Conservation (phyloP, 1,139 yeast genomes). For the Nadsonia commutata region DNA sequence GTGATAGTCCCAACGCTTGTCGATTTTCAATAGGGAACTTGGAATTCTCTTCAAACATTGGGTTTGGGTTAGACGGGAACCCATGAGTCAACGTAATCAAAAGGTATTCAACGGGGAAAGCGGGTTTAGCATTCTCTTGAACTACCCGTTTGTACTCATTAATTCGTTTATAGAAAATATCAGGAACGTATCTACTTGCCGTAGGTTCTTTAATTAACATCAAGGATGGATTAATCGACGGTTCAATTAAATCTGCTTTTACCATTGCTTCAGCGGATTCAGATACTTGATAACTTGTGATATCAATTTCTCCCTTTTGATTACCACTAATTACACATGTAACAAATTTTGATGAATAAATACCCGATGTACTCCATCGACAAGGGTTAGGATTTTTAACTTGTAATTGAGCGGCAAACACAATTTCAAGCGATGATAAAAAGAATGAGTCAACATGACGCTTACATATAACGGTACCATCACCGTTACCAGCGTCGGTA, state of each 20-base stretch:
- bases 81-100: conserved; percentile 86
- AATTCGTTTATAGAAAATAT: conserved; percentile 66
- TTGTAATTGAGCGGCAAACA: conserved; percentile 79
- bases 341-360: conserved; percentile 75
- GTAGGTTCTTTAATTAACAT: conserved; percentile 66
- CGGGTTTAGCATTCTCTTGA: conserved; percentile 82
- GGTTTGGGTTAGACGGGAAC: conserved; percentile 55
- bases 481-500: conserved; percentile 70
- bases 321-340: conserved; percentile 92
- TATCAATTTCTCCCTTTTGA: conserved; percentile 72
- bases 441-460: conserved; percentile 89
- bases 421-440: conserved; percentile 67
- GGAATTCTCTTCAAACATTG: conserved; percentile 27
- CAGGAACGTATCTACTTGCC: conserved; percentile 77
- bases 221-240: conserved; percentile 84
- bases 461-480: conserved; percentile 83
- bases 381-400: conserved; percentile 46
- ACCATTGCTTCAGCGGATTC: conserved; percentile 78
- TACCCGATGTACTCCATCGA: conserved; percentile 51
- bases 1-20: conserved; percentile 57
- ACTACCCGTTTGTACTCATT: conserved; percentile 86
- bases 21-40: conserved; percentile 68
- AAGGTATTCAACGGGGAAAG: conserved; percentile 88
- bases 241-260: conserved; percentile 70
- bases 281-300: conserved; percentile 81